Conservation (phyloP, 805 yeast species). For the Groenewaldozyma tartarivorans region DNA sequence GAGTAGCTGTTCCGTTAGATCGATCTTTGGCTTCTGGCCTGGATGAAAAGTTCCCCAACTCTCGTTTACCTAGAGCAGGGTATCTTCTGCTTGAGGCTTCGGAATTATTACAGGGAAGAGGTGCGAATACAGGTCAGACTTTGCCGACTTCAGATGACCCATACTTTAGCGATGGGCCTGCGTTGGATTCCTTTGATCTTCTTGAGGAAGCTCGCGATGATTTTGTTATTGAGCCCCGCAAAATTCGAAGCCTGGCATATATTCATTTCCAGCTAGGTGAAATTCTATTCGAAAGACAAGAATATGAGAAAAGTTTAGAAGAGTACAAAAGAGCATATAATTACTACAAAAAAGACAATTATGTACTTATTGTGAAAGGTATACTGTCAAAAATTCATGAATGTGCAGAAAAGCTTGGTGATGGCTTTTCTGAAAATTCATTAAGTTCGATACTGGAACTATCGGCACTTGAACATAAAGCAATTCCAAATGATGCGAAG, state of each 20-base stretch:
- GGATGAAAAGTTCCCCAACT: conserved; percentile 17
- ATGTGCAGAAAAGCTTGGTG: conserved; percentile 22
- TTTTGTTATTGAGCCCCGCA: conserved; percentile 24
- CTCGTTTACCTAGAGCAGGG: conserved; percentile 17
- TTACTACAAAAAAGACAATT: conserved; percentile 32
- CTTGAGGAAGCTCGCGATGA: conserved; percentile 16
- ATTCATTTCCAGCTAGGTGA: conserved; percentile 46
- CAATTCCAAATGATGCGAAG: neutral
- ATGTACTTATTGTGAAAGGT: conserved; percentile 30
- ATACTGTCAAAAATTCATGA: conserved; percentile 31
- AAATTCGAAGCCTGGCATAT: conserved; percentile 34
- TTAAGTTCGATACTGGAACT: neutral
- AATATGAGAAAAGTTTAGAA: conserved; percentile 35
- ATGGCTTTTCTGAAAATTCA: conserved; percentile 5
- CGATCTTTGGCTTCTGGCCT: conserved; percentile 24
- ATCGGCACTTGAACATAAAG: neutral
- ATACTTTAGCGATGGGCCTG: conserved; percentile 16
- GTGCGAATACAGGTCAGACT: neutral
- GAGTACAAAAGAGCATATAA: conserved; percentile 33
- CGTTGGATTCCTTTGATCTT: conserved; percentile 5
- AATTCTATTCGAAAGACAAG: conserved; percentile 26
- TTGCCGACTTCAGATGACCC: conserved; percentile 10
- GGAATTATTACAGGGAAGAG: conserved; percentile 7
- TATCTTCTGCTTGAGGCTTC: conserved; percentile 13
- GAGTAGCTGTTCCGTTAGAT: conserved; percentile 31